Evolutionary conservation across 2,329 filamentous ascomycete genomes (phyloP), one percentile per base, ranked within the genome.

Genomic region (Claviceps sorghi): DNA sequence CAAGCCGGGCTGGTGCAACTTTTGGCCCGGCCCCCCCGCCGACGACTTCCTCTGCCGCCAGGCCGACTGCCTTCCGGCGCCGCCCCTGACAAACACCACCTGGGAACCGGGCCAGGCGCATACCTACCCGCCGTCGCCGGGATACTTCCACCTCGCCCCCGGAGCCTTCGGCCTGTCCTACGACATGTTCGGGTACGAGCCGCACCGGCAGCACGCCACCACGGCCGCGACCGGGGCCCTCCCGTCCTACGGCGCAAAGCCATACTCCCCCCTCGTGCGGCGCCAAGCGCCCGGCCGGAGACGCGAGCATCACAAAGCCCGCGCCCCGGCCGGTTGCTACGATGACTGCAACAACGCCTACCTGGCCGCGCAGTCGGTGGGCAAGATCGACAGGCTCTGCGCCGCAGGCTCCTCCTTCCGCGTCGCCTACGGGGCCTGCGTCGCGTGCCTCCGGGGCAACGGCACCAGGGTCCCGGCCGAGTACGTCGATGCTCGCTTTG

Each of bases 61-160:
- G 0, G 52, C 62, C 11, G 63, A 71, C 56, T 81, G 78, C 57
- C 62, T 73, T 1, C 57, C 58, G 3, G 61, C 77, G 10, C 76
- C 73, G 0, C 53, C 60, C 0, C 62, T 67, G 55, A 58, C 59
- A 1, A 57, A 57, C 1, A 62, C 71, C 0, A 59, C 59, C 0
- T 82, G 77, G 78, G 58, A 63, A 0, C 58, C 62, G 1, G 70
- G 72, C 52, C 53, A 68, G 44, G 78, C 75, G 0, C 56, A 65
- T 17, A 80, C 76, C 59, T 82, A 75, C 56, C 74, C 74, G 2
- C 70, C 75, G 1, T 57, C 59, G 3, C 56, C 57, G 13, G 78
- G 74, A 3, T 86, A 84, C 61, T 86, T 81, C 66, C 75, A 85
- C 54, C 71, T 86, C n/a, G 70, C 81, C 52, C 69, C 83, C 0